Conservation (phyloP, 371 early-diverging fungal species). For the Mucor plumbeus region DNA sequence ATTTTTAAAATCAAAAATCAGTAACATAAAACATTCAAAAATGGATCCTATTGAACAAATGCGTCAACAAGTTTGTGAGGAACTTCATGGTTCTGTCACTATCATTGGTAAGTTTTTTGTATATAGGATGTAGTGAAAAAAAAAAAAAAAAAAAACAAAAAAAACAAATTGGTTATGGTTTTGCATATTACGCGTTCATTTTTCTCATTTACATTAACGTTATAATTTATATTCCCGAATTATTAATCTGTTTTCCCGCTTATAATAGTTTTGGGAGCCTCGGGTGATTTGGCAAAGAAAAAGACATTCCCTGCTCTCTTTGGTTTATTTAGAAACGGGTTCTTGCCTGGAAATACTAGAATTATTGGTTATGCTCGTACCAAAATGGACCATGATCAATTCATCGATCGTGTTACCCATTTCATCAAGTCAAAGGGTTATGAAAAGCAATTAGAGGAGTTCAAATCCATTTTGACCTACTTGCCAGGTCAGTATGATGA, state of each 20-base stretch:
- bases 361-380: conserved; percentile 98
- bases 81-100: conserved; percentile 27
- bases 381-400: conserved; percentile 75
- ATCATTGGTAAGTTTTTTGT: conserved; percentile 27
- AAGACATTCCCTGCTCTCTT: conserved; percentile 98
- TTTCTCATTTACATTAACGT: too few relatives aligned
- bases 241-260: background rate
- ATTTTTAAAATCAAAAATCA: background rate
- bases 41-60: conserved; percentile 31
- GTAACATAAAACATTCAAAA: background rate
- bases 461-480: conserved; percentile 24
- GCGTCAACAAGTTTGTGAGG: conserved; percentile 27
- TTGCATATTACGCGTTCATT: background rate
- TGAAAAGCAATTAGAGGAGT: conserved; percentile 44
- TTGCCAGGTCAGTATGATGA: conserved; percentile 76
- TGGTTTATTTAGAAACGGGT: conserved; percentile 76
- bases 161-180: background rate
- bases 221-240: background rate
- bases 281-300: conserved; percentile 94
- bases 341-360: conserved; percentile 75
- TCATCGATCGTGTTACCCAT: conserved; percentile 76
- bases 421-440: conserved; percentile 56
- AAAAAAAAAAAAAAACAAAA: too few relatives aligned
- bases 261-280: conserved; percentile 77
- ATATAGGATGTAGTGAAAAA: background rate